phyloP scores from a whole-genome alignment of 768 basidiomycete species.

The Suillus subluteus region DNA sequence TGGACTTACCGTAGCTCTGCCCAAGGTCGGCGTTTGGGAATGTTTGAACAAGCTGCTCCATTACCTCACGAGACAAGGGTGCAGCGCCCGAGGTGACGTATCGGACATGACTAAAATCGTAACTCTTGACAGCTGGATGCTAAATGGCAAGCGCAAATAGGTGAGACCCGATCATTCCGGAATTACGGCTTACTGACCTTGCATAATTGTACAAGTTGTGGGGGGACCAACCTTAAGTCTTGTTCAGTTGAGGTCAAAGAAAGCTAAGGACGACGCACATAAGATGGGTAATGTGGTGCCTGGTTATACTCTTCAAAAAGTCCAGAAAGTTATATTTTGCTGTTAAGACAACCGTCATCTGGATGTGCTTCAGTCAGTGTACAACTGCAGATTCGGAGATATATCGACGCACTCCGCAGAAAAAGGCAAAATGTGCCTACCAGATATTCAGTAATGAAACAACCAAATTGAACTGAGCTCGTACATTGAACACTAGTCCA shows the following conservation, averaged over 20 bases:
- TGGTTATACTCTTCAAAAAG: slow-evolving; percentile 49
- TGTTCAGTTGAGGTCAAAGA: slow-evolving; percentile 2
- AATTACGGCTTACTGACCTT: slow-evolving; percentile 39
- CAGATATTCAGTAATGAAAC: slow-evolving; percentile 28
- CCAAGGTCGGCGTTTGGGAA: slow-evolving; percentile 56
- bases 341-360: slow-evolving; percentile 57
- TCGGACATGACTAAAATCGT: slow-evolving; percentile 42
- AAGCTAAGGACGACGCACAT: slow-evolving; percentile 19
- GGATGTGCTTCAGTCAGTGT: slow-evolving; percentile 14
- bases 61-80: slow-evolving; percentile 55
- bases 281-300: slow-evolving; percentile 51
- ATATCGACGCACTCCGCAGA: slow-evolving; percentile 48
- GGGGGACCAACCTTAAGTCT: slow-evolving; percentile 44
- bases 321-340: slow-evolving; percentile 47
- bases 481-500: slow-evolving; percentile 62
- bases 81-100: slow-evolving; percentile 54
- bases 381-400: background rate
- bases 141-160: slow-evolving; percentile 16
- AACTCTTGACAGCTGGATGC: slow-evolving; percentile 44
- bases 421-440: slow-evolving; percentile 62
- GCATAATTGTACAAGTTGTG: slow-evolving; percentile 52
- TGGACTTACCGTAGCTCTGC: slow-evolving; percentile 56
- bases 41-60: slow-evolving; percentile 44
- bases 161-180: background rate
- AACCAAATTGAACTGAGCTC: slow-evolving; percentile 19